Percentiles rank a stretch among this genome's conserved stretches.
phyloP scores from a whole-genome alignment of 2,329 filamentous ascomycete genomes.

The Neopestalotiopsis sp. region DNA sequence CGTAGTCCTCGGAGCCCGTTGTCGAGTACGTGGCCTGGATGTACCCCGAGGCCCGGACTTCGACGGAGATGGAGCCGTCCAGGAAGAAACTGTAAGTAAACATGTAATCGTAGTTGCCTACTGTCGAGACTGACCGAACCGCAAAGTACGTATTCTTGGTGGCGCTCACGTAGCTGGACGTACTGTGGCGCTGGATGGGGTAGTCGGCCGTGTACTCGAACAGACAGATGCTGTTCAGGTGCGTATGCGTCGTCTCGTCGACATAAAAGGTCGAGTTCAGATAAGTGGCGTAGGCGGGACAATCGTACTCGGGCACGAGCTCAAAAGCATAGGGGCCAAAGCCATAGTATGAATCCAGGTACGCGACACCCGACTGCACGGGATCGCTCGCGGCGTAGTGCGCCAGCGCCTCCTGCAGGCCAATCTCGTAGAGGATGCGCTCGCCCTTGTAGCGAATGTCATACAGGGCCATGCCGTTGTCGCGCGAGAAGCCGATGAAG shows the following conservation, averaged over 20 bases:
- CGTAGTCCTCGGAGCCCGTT: constrained; percentile 18
- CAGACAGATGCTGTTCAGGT: constrained; percentile 57
- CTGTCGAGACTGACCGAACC: constrained; percentile 28
- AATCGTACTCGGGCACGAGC: constrained; percentile 55
- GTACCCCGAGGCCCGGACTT: constrained; percentile 40
- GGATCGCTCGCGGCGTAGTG: constrained; percentile 57
- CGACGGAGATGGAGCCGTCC: constrained; percentile 39
- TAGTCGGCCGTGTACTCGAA: constrained; percentile 57
- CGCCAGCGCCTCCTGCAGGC: constrained; percentile 58
- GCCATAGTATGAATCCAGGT: constrained; percentile 54
- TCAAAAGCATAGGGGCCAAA: constrained; percentile 51
- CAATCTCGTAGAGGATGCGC: constrained; percentile 59
- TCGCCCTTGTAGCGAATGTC: constrained; percentile 60
- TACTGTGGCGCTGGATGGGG: constrained; percentile 53
- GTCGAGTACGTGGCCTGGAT: constrained; percentile 31
- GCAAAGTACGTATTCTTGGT: constrained; percentile 16
- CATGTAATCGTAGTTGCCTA: constrained; percentile 47
- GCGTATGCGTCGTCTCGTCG: constrained; percentile 46
- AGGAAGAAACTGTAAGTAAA: constrained; percentile 36
- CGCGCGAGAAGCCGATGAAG: constrained; percentile 52
- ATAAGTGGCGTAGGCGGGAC: constrained; percentile 54
- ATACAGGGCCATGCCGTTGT: constrained; percentile 53
- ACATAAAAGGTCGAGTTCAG: constrained; percentile 52
- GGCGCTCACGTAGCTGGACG: constrained; percentile 6
- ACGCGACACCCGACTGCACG: constrained; percentile 47